Percentiles rank a stretch among this genome's conserved stretches.
Conservation (phyloP, 2,329 filamentous ascomycete species). For the Talaromyces sp. region DNA sequence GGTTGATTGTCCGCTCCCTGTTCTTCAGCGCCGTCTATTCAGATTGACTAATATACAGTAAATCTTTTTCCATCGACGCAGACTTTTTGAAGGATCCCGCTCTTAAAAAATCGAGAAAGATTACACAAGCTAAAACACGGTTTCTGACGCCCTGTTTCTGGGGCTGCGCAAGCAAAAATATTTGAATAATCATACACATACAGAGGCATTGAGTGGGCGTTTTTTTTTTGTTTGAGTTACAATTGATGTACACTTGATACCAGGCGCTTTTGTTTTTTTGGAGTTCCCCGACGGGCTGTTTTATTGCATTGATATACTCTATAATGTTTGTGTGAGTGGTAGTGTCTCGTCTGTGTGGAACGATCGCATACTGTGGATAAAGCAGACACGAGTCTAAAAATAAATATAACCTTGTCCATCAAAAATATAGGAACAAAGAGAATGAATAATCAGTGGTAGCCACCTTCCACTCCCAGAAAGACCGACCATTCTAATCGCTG, state of each 20-base stretch:
- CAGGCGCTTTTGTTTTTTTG: background rate
- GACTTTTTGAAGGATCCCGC: no score
- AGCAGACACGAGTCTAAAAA: background rate
- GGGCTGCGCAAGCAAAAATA: background rate
- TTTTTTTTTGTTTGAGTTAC: constrained; percentile 11
- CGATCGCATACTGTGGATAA: background rate
- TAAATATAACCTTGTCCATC: background rate
- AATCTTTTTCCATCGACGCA: no score
- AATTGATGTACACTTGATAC: background rate
- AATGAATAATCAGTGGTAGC: background rate
- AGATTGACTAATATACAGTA: no score
- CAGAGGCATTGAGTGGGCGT: background rate
- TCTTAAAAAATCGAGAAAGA: no score
- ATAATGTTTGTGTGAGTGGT: background rate
- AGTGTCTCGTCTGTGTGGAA: background rate
- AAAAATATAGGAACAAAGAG: background rate
- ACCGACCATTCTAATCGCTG: constrained; percentile 2
- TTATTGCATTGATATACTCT: background rate
- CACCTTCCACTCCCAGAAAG: background rate
- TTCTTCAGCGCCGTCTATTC: no score
- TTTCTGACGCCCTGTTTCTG: background rate
- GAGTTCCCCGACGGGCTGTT: background rate
- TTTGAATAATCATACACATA: background rate
- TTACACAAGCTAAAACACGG: no score
- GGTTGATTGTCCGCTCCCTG: no score